Conservation (phyloP, 2,329 filamentous ascomycete species). For the Penicillium expansum region DNA sequence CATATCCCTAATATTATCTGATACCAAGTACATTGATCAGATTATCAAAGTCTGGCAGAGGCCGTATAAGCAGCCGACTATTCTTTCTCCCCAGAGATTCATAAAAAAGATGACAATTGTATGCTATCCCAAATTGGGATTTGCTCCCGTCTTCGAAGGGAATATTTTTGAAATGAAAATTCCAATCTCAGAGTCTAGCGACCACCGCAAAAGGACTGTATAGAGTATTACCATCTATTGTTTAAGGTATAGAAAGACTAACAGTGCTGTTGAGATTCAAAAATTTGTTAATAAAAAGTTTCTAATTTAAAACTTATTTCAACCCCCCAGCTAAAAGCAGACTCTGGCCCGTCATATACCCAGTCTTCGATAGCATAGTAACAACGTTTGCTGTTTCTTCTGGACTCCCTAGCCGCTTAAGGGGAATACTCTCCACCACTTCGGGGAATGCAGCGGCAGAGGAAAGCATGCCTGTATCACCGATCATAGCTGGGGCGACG, state of each 20-base stretch:
- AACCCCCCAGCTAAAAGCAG: conserved; percentile 54
- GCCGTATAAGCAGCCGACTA: no score
- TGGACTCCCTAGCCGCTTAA: conserved; percentile 57
- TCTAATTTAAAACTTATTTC: conserved; percentile 35
- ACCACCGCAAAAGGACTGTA: not conserved
- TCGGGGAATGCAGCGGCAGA: conserved; percentile 57
- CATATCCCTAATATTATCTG: no score
- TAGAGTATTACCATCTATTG: no score
- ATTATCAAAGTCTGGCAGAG: no score
- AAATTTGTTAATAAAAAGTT: not conserved
- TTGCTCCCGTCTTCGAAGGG: no score
- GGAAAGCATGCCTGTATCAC: conserved; percentile 62
- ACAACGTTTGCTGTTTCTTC: conserved; percentile 62
- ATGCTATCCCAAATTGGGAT: no score
- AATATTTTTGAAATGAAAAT: not conserved
- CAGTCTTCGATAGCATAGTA: conserved; percentile 58
- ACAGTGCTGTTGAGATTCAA: not conserved
- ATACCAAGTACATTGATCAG: no score
- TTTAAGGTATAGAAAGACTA: not conserved
- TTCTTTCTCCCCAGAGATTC: no score
- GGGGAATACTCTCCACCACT: conserved; percentile 58
- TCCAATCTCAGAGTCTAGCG: not conserved
- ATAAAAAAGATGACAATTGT: no score
- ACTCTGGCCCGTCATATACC: conserved; percentile 59
- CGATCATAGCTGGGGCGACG: conserved; percentile 67